These are phyloP conservation scores for Didymosphaeria variabile DNA, from an alignment of 2,329 filamentous ascomycete genomes.

Conservation along the genomic window DNA sequence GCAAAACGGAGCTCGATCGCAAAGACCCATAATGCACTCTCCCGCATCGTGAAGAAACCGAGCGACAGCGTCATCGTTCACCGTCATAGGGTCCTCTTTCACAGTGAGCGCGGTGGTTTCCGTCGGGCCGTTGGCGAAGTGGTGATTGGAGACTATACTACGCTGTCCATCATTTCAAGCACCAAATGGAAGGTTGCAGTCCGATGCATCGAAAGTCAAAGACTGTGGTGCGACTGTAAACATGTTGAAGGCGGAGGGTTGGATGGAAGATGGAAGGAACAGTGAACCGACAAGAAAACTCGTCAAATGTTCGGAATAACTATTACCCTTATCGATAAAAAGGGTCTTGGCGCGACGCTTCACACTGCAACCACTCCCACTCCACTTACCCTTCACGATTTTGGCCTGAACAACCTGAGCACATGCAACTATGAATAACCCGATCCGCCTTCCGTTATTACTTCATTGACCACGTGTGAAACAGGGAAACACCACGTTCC, in stretches of 20 bases:
- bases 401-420: not conserved
- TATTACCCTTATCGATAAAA: not conserved
- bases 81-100: too few relatives aligned
- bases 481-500: constrained; percentile 17
- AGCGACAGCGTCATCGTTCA: not conserved
- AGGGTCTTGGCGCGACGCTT: not conserved
- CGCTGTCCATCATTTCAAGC: too few relatives aligned
- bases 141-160: too few relatives aligned
- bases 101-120: too few relatives aligned
- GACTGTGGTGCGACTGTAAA: not conserved
- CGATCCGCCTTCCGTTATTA: not conserved
- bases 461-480: constrained; percentile 23
- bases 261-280: not conserved
- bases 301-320: not conserved
- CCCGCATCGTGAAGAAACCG: not conserved
- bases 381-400: not conserved
- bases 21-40: not conserved
- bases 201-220: not conserved
- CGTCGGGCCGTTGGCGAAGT: too few relatives aligned
- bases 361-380: not conserved
- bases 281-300: not conserved
- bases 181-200: not conserved
- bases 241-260: not conserved
- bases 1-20: not conserved
- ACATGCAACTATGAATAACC: not conserved